Conservation (phyloP, 306 rosid genomes). For the Rosa multiflora region DNA sequence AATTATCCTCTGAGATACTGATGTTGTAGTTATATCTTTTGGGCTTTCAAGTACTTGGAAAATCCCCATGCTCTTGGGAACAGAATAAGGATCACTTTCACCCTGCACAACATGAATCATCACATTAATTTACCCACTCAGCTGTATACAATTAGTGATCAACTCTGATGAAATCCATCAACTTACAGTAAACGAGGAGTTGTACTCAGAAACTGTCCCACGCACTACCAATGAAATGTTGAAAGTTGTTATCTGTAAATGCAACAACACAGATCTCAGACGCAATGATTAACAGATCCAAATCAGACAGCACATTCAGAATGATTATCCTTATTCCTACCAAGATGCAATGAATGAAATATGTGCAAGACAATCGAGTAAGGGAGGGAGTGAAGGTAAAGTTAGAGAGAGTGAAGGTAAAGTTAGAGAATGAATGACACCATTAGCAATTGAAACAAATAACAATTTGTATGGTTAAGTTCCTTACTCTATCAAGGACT, state of each 20-base stretch:
- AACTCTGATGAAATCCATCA: conserved; percentile 6
- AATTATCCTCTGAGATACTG: conserved; percentile 85
- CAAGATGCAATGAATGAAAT: background rate
- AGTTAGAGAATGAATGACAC: background rate
- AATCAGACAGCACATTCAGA: background rate
- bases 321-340: background rate
- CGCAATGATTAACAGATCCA: background rate
- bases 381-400: background rate
- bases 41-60: conserved; percentile 90
- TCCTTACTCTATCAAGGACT: background rate
- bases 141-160: background rate
- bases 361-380: background rate
- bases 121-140: conserved; percentile 18
- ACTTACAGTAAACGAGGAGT: conserved; percentile 50
- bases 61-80: conserved; percentile 82
- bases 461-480: background rate
- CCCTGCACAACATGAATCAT: conserved; percentile 42
- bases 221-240: conserved; percentile 76
- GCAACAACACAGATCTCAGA: conserved; percentile 23
- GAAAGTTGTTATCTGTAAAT: conserved; percentile 86
- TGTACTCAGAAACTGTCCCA: conserved; percentile 83
- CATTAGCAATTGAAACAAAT: background rate
- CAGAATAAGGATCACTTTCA: conserved; percentile 67
- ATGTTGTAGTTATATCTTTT: conserved; percentile 64
- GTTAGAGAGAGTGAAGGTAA: background rate